A percentile compares a stretch with the other conserved stretches of the same genome.
These are phyloP conservation scores for Yamadazyma triangularis DNA, from an alignment of 1,139 yeast genomes.

Conservation along the genomic window DNA sequence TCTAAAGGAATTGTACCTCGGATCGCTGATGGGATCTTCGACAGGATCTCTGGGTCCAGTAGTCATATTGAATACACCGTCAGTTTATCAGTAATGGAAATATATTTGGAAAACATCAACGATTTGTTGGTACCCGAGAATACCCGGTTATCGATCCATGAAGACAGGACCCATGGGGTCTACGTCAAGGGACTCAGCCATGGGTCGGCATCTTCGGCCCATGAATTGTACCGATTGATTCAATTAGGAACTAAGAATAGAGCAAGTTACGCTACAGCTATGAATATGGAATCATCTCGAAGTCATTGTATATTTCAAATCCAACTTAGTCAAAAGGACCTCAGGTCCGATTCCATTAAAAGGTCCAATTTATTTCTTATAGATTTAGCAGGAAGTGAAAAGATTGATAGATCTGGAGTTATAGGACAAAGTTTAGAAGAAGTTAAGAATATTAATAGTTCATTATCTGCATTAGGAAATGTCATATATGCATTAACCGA, in stretches of 20 bases:
- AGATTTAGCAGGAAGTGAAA: conserved; percentile 88
- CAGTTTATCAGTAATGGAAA: conserved; percentile 74
- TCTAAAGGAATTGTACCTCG: conserved; percentile 67
- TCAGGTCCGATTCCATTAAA: conserved; percentile 54
- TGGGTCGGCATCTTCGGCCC: conserved; percentile 52
- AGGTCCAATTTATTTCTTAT: conserved; percentile 71
- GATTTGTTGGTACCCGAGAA: conserved; percentile 46
- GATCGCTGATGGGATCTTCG: conserved; percentile 63
- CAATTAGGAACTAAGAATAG: conserved; percentile 53
- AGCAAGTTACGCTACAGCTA: conserved; percentile 58
- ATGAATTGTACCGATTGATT: conserved; percentile 57
- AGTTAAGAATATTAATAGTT: conserved; percentile 77
- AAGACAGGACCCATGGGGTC: conserved; percentile 62
- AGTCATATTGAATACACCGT: conserved; percentile 63
- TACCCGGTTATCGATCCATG: conserved; percentile 52
- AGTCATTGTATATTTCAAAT: conserved; percentile 81
- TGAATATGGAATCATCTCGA: conserved; percentile 75
- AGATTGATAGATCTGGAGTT: conserved; percentile 79
- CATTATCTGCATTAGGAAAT: conserved; percentile 73
- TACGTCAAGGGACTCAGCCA: conserved; percentile 67
- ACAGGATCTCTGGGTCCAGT: conserved; percentile 45
- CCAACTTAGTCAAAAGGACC: conserved; percentile 54
- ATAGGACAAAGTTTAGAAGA: conserved; percentile 74
- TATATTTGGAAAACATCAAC: conserved; percentile 71
- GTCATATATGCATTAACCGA: conserved; percentile 80